Evolutionary conservation across 352 stramenopile genomes (phyloP).

Genomic region (Aphanomyces astaci): DNA sequence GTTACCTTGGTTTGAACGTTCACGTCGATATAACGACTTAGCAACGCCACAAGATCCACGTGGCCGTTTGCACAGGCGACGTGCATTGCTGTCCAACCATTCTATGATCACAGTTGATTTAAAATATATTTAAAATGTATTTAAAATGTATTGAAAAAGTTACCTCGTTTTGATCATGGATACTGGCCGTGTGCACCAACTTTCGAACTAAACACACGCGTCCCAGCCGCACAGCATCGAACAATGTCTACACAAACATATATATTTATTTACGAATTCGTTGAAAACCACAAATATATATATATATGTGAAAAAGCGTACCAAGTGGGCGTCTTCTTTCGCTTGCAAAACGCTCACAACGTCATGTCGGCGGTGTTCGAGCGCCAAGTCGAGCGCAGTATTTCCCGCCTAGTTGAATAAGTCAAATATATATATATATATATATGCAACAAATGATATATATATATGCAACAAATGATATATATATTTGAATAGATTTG

Average conservation of each 20-base stretch:
- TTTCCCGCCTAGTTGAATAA: not conserved
- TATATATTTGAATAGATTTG: too few species aligned
- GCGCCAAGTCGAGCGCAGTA: not conserved
- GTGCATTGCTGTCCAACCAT: constrained; percentile 16
- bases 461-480: too few species aligned
- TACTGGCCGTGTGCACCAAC: not conserved
- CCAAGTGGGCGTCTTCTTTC: not conserved
- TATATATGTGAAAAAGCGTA: not conserved
- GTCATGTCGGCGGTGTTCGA: not conserved
- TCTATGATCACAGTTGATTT: too few species aligned
- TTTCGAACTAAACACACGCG: constrained; percentile 2
- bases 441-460: too few species aligned
- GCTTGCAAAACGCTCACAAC: not conserved
- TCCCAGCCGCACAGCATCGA: not conserved
- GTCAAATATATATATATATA: too few species aligned
- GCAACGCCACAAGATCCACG: not conserved
- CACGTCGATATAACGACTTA: not conserved
- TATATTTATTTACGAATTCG: too few species aligned
- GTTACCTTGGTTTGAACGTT: constrained; percentile 11
- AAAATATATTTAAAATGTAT: constrained; percentile 29
- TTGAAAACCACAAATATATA: too few species aligned
- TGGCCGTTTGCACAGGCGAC: constrained; percentile 11
- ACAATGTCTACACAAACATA: not conserved
- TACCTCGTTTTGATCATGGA: not conserved
- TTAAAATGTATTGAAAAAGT: too few species aligned